Base-by-base conservation (phyloP, 306 rosid genomes). In the Cucumis cinereus region DNA sequence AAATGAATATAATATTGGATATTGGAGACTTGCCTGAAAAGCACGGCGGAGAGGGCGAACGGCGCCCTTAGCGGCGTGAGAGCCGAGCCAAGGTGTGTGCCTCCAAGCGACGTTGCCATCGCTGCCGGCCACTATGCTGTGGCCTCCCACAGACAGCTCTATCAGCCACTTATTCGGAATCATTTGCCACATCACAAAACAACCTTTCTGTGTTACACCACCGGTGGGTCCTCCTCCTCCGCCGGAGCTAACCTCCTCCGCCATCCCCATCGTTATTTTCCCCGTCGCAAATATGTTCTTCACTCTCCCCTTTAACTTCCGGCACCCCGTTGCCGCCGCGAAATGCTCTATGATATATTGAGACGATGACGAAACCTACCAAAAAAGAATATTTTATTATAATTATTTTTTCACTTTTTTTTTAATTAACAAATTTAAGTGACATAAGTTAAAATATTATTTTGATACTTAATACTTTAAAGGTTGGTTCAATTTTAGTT, bases 111-210 rank as follows among this genome's bases (percentile, higher is more conserved):
- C 87, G 40, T 64, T 33, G 53, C 98, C 98, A 33, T 94, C 90
- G 61, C 98, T 89, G 54, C 98, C 98, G 0, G 97, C 98, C 3
- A 81, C 77, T 19, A 94, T 88, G 84, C 88, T 94, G 77, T 88
- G 94, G 30, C 93, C 95, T 19, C 90, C 85, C 45, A 89, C 82
- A 36, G 89, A 90, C 2, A 94, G 88, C 92, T 94, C 98, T 47
- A 94, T 85, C 23, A 89, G 89, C 98, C 98, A 94, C 80, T 86
- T 94, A 43, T 94, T 87, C 0, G 98, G 98, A 77, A 83, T 84
- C 98, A 94, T 94, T 77, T 94, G 93, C 98, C 98, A 94, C 92
- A 94, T 87, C 8, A 94, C 98, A 81, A 94, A 94, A 78, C 98
- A 90, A 35, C 98, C 98, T 81, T 81, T 91, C 49, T 90, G 85